A percentile compares a stretch with the other conserved stretches of the same genome.
Conservation (phyloP, 495 filamentous ascomycete genomes). For the Hypoxylon perforatum region DNA sequence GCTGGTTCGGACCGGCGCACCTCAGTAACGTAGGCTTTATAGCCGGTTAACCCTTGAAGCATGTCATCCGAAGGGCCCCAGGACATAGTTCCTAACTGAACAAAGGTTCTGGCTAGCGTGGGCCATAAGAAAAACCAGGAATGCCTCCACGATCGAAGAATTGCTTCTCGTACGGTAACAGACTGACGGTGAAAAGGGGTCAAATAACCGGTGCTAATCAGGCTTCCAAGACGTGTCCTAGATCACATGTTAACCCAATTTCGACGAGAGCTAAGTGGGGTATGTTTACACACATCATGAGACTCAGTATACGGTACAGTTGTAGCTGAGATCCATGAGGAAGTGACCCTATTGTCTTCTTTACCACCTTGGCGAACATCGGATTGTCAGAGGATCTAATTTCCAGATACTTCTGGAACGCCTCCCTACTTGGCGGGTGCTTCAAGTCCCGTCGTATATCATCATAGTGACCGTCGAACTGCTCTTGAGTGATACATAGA, state of each 20-base stretch:
- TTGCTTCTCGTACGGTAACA: slow-evolving; percentile 59
- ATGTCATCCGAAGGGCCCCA: slow-evolving; percentile 71
- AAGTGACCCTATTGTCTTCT: background rate
- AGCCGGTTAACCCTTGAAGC: slow-evolving; percentile 66
- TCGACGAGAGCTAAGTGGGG: too few species aligned
- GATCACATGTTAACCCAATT: too few species aligned
- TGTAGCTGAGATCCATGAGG: background rate
- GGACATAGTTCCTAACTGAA: slow-evolving; percentile 61
- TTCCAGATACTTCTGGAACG: slow-evolving; percentile 13
- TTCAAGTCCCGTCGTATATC: background rate
- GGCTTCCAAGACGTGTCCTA: slow-evolving; percentile 7
- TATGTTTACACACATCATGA: too few species aligned
- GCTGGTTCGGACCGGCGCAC: slow-evolving; percentile 59
- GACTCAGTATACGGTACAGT: background rate
- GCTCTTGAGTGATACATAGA: background rate
- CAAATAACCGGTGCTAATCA: slow-evolving; percentile 35
- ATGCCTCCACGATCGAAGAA: slow-evolving; percentile 62
- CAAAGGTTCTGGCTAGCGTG: slow-evolving; percentile 60
- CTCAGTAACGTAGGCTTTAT: too few species aligned
- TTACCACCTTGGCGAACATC: background rate
- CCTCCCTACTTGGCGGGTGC: background rate
- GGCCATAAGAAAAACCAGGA: slow-evolving; percentile 67
- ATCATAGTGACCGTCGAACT: background rate
- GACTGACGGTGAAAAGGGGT: slow-evolving; percentile 47
- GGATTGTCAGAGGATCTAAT: slow-evolving; percentile 2